Percentiles rank a stretch among this genome's conserved stretches.
phyloP scores from a whole-genome alignment of 108 stramenopile species.

The Conticribra guillardii region DNA sequence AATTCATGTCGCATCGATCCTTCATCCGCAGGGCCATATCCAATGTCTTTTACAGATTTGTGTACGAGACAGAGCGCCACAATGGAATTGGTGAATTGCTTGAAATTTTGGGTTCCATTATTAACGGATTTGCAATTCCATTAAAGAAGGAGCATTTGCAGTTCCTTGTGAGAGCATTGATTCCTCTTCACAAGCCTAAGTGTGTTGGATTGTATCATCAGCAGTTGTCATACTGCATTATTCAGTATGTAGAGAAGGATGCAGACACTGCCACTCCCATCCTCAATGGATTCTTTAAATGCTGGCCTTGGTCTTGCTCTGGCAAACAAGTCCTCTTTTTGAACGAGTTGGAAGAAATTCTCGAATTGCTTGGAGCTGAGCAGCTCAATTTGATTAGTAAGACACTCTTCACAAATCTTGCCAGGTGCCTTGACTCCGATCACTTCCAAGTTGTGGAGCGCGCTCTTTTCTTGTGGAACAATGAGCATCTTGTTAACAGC shows the following conservation, averaged over 20 bases:
- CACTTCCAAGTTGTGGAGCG: slow-evolving; percentile 99
- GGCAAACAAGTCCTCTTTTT: slow-evolving; percentile 96
- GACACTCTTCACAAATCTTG: slow-evolving; percentile 90
- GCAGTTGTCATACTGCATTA: slow-evolving; percentile 99
- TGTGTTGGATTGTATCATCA: slow-evolving; percentile 98
- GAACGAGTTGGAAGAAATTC: slow-evolving; percentile 98
- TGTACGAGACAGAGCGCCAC: slow-evolving; percentile 97
- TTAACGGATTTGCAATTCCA: slow-evolving; percentile 98
- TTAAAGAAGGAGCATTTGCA: slow-evolving; percentile 98
- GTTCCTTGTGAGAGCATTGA: slow-evolving; percentile 94
- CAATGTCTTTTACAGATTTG: slow-evolving; percentile 96
- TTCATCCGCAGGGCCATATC: slow-evolving; percentile 97
- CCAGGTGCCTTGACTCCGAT: slow-evolving; percentile 91
- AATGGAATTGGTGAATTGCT: slow-evolving; percentile 98
- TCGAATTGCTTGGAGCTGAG: slow-evolving; percentile 92
- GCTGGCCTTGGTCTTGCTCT: slow-evolving; percentile 96
- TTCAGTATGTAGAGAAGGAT: slow-evolving; percentile 99
- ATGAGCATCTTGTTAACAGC: slow-evolving; percentile 93
- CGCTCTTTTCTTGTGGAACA: slow-evolving; percentile 98
- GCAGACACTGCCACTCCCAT: slow-evolving; percentile 97
- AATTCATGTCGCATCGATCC: slow-evolving; percentile 98
- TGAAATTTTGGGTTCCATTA: slow-evolving; percentile 98
- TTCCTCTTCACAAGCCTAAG: slow-evolving; percentile 98
- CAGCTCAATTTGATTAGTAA: slow-evolving; percentile 86
- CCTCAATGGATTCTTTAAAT: slow-evolving; percentile 95